Conservation (phyloP, 345 rosid species). For the Gossypium ekmanianum region DNA sequence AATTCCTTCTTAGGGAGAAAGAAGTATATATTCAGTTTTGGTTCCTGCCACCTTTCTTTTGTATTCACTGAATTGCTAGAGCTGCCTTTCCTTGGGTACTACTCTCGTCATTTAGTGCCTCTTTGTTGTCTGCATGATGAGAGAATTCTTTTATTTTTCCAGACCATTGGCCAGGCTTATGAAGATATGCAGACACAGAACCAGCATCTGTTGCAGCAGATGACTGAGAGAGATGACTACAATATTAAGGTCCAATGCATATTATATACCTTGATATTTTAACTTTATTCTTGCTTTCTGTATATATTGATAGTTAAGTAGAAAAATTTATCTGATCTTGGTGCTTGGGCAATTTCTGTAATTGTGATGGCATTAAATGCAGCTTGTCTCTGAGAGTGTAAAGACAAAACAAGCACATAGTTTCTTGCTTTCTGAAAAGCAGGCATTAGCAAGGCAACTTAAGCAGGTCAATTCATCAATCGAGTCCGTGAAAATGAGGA, state of each 20-base stretch:
- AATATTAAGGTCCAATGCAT: constrained; percentile 69
- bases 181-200: constrained; percentile 96
- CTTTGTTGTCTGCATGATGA: constrained; percentile 1
- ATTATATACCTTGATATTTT: neutral
- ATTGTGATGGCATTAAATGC: constrained; percentile 26
- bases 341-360: neutral
- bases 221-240: constrained; percentile 84
- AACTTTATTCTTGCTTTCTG: neutral
- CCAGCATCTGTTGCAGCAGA: constrained; percentile 79
- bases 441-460: constrained; percentile 65
- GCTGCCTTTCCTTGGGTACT: constrained; percentile 6
- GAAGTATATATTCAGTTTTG: neutral
- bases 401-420: constrained; percentile 76
- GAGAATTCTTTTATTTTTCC: constrained; percentile 16
- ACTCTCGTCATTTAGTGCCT: neutral
- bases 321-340: constrained; percentile 16
- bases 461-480: constrained; percentile 59
- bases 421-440: constrained; percentile 71
- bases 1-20: neutral
- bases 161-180: constrained; percentile 96
- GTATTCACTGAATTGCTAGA: neutral
- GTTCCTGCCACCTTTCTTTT: constrained; percentile 14
- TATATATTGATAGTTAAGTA: neutral
- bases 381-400: constrained; percentile 98
- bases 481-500: constrained; percentile 56